Base-by-base conservation (phyloP, 768 basidiomycete genomes). In the Glaciozyma antarctica region DNA sequence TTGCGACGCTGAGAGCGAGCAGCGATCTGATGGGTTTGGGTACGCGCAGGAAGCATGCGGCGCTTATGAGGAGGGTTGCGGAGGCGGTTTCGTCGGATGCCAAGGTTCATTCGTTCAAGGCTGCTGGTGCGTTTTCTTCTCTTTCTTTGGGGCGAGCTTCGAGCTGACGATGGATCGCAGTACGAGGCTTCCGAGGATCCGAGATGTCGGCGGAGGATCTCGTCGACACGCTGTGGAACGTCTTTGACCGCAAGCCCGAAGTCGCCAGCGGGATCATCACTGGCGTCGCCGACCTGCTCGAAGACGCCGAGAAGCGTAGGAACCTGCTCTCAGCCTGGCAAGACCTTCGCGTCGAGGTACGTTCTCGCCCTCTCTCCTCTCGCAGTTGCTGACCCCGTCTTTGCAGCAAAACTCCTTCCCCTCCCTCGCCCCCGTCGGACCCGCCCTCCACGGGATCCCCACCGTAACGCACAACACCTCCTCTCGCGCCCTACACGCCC, bases 161-260 rank as follows among this genome's bases (percentile, higher is more conserved):
- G 12, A 86, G 86, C 0, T 76, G 83, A 3, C 78, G 85, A 19
- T 85, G 83, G 1, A 45, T 52, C 32, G 85, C 90, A 32, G 82
- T 89, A 43, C 85, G 89, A 15, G 84, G 87, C 34, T 99, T 87
- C 77, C 82, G 83, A 30, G 76, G 81, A 3, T 84, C 84, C 49
- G 93, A 99, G 75, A 83, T 84, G 13, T 84, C 82, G 48, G 88
- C 91, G 3, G 81, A 85, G 5, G 94, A 94, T 76, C 80, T 97
- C 67, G 86, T 97, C 58, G 85, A 86, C 48, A 93, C 88, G 0
- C 80, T 93, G n/a, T 94, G 86, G 85, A 88, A 85, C 73, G 81
- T 87, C 44, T 77, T 88, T 16, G 85, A 86, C 62, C 76, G 80
- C 21, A 78, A 84, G 66, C 75, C 87, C 26, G 90, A 95, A 59